Evolutionary conservation across 352 stramenopile genomes (phyloP).

Genomic region (Phytophthora lateralis): DNA sequence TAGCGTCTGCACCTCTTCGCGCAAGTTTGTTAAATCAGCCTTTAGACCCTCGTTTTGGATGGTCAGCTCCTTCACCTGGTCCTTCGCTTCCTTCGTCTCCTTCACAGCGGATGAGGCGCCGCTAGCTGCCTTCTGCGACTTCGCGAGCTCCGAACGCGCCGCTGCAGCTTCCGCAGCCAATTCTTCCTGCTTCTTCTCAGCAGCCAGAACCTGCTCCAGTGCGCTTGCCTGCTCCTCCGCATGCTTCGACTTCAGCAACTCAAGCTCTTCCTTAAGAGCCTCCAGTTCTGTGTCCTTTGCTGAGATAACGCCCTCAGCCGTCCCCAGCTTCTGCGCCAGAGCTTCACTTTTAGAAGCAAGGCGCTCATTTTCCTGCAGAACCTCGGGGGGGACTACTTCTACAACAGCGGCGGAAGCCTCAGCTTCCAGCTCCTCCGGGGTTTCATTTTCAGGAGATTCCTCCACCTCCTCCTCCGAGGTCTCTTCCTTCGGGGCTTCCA

Average conservation of each 20-base stretch:
- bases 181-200: constrained; percentile 31
- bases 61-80: constrained; percentile 35
- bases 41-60: constrained; percentile 36
- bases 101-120: constrained; percentile 26
- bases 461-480: constrained; percentile 29
- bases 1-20: constrained; percentile 50
- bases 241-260: constrained; percentile 41
- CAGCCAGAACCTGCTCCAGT: constrained; percentile 29
- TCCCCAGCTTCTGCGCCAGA: constrained; percentile 42
- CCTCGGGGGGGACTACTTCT: constrained; percentile 22
- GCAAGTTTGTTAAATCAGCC: constrained; percentile 38
- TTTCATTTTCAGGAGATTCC: constrained; percentile 31
- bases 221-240: constrained; percentile 29
- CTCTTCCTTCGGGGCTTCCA: constrained; percentile 30
- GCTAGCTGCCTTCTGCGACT: constrained; percentile 23
- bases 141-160: constrained; percentile 25
- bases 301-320: constrained; percentile 23
- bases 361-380: constrained; percentile 51
- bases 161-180: constrained; percentile 28
- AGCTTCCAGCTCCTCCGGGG: constrained; percentile 18
- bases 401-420: constrained; percentile 7
- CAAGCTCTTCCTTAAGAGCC: constrained; percentile 41
- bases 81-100: constrained; percentile 26
- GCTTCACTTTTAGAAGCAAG: constrained; percentile 45
- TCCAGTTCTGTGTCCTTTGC: constrained; percentile 47